Base-by-base conservation (phyloP, 2,329 filamentous ascomycete species). In the Aurifilum marmelostoma region DNA sequence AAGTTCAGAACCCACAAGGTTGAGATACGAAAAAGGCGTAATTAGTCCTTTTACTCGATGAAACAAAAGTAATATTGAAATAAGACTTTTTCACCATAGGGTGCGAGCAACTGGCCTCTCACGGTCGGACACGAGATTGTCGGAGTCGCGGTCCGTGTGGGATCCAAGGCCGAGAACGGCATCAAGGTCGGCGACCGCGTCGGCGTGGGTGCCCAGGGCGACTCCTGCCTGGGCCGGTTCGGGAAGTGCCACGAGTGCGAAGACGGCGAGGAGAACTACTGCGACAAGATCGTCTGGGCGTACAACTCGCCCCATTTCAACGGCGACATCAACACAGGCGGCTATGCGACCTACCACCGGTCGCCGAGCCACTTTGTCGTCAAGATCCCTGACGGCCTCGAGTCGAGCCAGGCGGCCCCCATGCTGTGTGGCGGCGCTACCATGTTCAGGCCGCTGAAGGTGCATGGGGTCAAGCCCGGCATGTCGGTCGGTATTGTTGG, bases 351-450 rank as follows among this genome's bases (percentile, higher is more conserved):
- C 61, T 75, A 78, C 68, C 75, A 78, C 67, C 76, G 77, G 60
- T 73, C 75, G 11, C 75, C 76, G n/a, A 72, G 72, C 50, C 73
- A 75, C 63, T 91, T 89, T 71, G 80, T 79, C 14, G 74, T 83
- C 67, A 79, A 78, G 65, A 82, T 84, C 56, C 81, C 81, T 4
- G 80, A 83, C 37, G 77, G 75, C 5, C 67, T 84, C 18, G 74
- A 76, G 62, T 78, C 77, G 12, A 79, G 78, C n/a, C 73, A 77
- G 32, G 80, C 80, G 1, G 82, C 90, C 14, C 89, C 90, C 1
- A 88, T 92, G 85, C 80, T 92, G 50, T 92, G 90, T 74, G 90
- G 85, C 29, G 90, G 91, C 8, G 84, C 92, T 41, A 92, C 90
- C 0, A 81, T 89, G 7, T 92, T 84, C 74, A 82, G 83, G 14